Evolutionary conservation across 2,329 filamentous ascomycete genomes (phyloP), one percentile per base, ranked within the genome.

Genomic region (Colletotrichum lini): DNA sequence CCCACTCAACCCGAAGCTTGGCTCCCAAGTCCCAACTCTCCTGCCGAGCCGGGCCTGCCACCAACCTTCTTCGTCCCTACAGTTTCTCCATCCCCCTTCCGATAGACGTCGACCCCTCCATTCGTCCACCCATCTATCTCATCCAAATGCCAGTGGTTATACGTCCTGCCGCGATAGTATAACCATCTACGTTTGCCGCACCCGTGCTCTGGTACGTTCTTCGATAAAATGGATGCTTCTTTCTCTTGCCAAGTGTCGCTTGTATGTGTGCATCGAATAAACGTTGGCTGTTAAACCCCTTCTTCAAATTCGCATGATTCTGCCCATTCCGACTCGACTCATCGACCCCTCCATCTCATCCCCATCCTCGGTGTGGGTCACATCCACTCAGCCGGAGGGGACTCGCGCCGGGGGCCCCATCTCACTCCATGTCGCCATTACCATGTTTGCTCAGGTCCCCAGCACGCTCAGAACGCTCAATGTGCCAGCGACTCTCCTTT

Each of bases 331-430:
- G 16, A 21, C 26, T 18, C 38, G 54, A 40, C 53, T 60, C n/a
- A 9, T 38, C n/a, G 44, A 53, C 67, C 49, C 67, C 64, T 61
- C 50, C 56, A 35, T 52, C 15, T 58, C 16, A 45, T 16, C 67
- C 66, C 67, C 67, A 49, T 66, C 56, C 54, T 70, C 62, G 49
- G 49, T 66, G 62, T 49, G 49, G 67, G 30, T 18, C 49, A 18
- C 15, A 30, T 50, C 52, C 52, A 68, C 65, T 38, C 26, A 30
- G 30, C 30, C 40, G 58, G 58, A 67, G 40, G n/a, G 30, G 40
- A 54, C 26, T 56, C 59, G 58, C 59, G 58, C 65, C 58, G 50
- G 50, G 42, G 23, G 26, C 26, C 56, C 59, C 40, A 35, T 18
- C 38, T 30, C 18, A 44, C 40, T 21, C 10, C 35, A 15, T 23